A percentile compares a stretch with the other conserved stretches of the same genome.
phyloP scores from a whole-genome alignment of 805 yeast genomes.

The Myxozyma lipomycoides region DNA sequence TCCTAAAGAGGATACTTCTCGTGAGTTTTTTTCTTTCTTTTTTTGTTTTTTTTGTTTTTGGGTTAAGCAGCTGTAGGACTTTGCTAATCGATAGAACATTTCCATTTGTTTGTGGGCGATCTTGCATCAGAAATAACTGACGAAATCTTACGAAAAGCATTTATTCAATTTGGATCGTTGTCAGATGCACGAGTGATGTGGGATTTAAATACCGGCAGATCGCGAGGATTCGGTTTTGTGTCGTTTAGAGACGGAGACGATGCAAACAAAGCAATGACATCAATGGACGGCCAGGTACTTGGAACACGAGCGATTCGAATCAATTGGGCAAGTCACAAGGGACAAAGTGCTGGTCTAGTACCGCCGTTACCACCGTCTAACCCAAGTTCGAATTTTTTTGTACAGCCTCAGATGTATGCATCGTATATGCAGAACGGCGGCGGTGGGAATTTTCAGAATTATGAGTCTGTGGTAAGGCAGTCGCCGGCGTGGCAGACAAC shows the following conservation, averaged over 20 bases:
- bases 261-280: conserved; percentile 66
- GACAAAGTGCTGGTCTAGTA: conserved; percentile 34
- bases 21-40: neutral
- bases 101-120: conserved; percentile 82
- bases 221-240: conserved; percentile 84
- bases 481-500: conserved; percentile 82
- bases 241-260: conserved; percentile 63
- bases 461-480: conserved; percentile 68
- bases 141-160: conserved; percentile 58
- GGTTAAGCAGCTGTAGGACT: neutral
- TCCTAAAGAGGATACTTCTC: conserved; percentile 18
- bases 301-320: conserved; percentile 75
- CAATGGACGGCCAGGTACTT: conserved; percentile 70
- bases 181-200: conserved; percentile 91
- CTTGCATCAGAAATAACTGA: conserved; percentile 78
- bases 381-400: too few species aligned
- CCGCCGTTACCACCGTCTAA: conserved; percentile 35
- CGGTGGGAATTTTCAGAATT: conserved; percentile 47
- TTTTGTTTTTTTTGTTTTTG: neutral
- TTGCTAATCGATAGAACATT: conserved; percentile 42
- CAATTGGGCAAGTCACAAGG: conserved; percentile 75
- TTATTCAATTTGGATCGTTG: conserved; percentile 54
- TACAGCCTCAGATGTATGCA: neutral
- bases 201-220: conserved; percentile 69
- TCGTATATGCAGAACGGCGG: neutral